phyloP scores from a whole-genome alignment of 1,284 basidiomycete genomes.

The Ustilago xerochloae region DNA sequence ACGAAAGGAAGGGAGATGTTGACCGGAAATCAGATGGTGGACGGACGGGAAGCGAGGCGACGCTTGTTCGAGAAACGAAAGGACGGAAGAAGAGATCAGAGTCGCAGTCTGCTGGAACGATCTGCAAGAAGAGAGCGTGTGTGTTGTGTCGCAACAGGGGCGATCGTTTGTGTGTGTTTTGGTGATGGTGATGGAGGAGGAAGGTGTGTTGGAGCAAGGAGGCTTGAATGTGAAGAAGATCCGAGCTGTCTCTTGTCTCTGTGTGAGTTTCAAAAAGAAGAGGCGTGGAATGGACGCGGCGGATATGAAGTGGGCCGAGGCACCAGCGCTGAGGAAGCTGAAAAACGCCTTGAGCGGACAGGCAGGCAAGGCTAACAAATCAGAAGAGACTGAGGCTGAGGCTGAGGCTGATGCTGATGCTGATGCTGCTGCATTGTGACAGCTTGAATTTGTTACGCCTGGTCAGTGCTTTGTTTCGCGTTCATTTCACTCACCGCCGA shows the following conservation, averaged over 20 bases:
- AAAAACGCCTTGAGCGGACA: background rate
- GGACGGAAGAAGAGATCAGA: background rate
- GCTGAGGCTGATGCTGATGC: no score
- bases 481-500: no score
- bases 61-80: background rate
- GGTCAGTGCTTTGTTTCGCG: no score
- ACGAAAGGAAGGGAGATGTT: background rate
- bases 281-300: conserved; percentile 9
- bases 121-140: background rate
- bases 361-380: background rate
- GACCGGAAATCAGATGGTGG: conserved; percentile 8
- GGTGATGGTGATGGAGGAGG: conserved; percentile 9
- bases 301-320: background rate
- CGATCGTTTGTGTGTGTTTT: background rate
- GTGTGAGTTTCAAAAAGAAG: background rate
- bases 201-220: conserved; percentile 3
- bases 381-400: no score
- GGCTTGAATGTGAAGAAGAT: conserved; percentile 13
- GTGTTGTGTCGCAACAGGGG: conserved; percentile 1
- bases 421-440: no score
- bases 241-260: conserved; percentile 9
- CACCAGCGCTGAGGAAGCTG: background rate
- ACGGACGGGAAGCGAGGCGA: conserved; percentile 10
- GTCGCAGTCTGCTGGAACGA: background rate
- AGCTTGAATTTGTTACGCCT: no score